Conservation (phyloP, 208 protist species). For the Phytomonas serpens region DNA sequence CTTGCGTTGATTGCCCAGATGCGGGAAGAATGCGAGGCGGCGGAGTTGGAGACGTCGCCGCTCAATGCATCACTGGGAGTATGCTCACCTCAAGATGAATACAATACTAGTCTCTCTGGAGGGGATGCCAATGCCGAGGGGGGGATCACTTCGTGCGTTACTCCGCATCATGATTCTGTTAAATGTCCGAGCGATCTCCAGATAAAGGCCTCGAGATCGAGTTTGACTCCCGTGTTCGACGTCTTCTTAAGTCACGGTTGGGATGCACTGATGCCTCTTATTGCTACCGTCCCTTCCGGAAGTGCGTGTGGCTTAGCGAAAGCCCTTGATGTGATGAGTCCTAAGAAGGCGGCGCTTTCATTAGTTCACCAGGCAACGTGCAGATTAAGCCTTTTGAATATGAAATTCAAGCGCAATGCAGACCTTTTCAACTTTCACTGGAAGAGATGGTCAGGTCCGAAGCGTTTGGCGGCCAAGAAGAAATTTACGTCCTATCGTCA, state of each 20-base stretch:
- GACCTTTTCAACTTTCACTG: constrained; percentile 26
- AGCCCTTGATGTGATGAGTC: constrained; percentile 42
- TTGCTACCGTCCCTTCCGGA: constrained; percentile 70
- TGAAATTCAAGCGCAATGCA: constrained; percentile 39
- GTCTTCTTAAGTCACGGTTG: constrained; percentile 21
- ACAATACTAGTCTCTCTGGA: neutral
- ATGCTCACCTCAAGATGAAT: neutral
- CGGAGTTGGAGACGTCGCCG: neutral
- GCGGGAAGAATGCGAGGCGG: neutral
- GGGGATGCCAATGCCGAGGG: neutral
- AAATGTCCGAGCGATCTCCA: neutral
- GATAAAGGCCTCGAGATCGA: neutral
- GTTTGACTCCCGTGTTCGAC: constrained; percentile 9
- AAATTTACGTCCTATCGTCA: constrained; percentile 22
- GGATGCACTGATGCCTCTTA: constrained; percentile 41
- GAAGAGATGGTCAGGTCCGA: constrained; percentile 10
- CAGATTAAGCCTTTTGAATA: constrained; percentile 49
- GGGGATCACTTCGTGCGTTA: constrained; percentile 7
- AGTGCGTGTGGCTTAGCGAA: constrained; percentile 83
- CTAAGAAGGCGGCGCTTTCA: constrained; percentile 37
- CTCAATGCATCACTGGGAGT: neutral
- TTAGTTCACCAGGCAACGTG: constrained; percentile 61
- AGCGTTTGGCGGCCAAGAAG: constrained; percentile 13
- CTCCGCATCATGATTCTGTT: constrained; percentile 9
- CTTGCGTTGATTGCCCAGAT: constrained; percentile 28